phyloP scores from a whole-genome alignment of 2,329 filamentous ascomycete genomes.

The Cylindrodendrum hubeiense region DNA sequence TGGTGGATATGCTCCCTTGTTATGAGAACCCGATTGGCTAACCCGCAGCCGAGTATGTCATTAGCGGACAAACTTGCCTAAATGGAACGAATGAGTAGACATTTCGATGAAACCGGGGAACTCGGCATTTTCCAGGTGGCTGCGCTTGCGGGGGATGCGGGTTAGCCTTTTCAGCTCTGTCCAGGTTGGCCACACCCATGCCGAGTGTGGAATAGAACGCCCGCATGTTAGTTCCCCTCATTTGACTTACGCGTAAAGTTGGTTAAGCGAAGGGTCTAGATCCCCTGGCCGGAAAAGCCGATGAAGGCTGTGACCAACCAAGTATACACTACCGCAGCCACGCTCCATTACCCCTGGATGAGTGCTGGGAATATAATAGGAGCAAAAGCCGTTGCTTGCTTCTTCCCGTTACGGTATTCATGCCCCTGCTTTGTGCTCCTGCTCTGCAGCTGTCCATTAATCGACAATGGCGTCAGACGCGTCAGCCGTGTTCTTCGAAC shows the following conservation, averaged over 20 bases:
- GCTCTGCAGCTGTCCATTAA: background rate
- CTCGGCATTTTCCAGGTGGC: background rate
- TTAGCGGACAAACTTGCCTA: background rate
- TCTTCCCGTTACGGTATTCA: background rate
- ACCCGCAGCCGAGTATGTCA: background rate
- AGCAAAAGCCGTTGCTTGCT: background rate
- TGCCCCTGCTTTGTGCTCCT: background rate
- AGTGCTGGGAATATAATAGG: background rate
- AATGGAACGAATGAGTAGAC: background rate
- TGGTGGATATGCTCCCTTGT: background rate
- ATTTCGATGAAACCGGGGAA: background rate
- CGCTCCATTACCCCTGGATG: background rate
- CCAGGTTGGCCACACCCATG: background rate
- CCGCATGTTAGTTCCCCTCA: background rate
- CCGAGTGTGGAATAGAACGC: background rate
- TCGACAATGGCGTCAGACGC: constrained; percentile 12
- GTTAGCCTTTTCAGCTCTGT: background rate
- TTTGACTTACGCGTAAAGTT: background rate
- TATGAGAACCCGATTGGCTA: background rate
- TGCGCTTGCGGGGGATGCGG: background rate
- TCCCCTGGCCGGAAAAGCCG: background rate
- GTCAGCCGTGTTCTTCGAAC: constrained; percentile 53
- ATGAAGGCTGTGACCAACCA: background rate
- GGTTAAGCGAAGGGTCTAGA: background rate
- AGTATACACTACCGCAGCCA: background rate